These are phyloP conservation scores for Astrothelium subdiscretum DNA, from an alignment of 495 filamentous ascomycete species.

Conservation along the genomic window DNA sequence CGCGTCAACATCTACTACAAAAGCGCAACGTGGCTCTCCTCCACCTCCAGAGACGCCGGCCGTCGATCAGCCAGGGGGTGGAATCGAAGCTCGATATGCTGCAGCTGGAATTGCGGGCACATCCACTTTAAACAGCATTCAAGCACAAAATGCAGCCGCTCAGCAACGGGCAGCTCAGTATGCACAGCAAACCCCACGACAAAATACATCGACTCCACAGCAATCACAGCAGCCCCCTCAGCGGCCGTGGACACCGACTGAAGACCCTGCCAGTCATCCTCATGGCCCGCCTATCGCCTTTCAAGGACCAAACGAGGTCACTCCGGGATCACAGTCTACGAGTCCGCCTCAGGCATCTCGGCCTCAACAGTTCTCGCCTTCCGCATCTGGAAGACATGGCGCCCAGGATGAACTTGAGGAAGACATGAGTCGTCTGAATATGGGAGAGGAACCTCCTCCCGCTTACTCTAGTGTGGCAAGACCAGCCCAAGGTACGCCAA, in stretches of 20 bases:
- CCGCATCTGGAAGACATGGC: constrained; percentile 10
- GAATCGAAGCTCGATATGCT: constrained; percentile 82
- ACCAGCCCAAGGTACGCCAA: constrained; percentile 21
- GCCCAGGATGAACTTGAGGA: constrained; percentile 60
- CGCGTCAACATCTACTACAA: constrained; percentile 85
- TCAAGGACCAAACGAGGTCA: constrained; percentile 60
- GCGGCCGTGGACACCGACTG: constrained; percentile 92
- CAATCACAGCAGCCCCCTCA: constrained; percentile 36
- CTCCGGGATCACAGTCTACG: constrained; percentile 25
- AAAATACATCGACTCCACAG: constrained; percentile 26
- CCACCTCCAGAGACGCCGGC: constrained; percentile 94
- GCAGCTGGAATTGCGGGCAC: constrained; percentile 80
- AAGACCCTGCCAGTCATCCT: constrained; percentile 73
- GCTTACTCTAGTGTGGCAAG: constrained; percentile 69
- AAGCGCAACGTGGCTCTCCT: constrained; percentile 83
- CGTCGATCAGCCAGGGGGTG: constrained; percentile 58
- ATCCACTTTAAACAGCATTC: constrained; percentile 63
- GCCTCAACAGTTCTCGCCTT: constrained; percentile 17
- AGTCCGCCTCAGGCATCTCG: constrained; percentile 20
- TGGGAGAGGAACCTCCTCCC: constrained; percentile 75
- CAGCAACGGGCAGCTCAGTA: constrained; percentile 68
- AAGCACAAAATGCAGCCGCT: constrained; percentile 74
- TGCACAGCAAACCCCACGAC: constrained; percentile 30
- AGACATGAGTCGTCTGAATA: constrained; percentile 77
- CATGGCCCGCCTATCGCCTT: constrained; percentile 91